Evolutionary conservation across 257 asterid species (phyloP).

Genomic region (Solanum ahanhuiri): DNA sequence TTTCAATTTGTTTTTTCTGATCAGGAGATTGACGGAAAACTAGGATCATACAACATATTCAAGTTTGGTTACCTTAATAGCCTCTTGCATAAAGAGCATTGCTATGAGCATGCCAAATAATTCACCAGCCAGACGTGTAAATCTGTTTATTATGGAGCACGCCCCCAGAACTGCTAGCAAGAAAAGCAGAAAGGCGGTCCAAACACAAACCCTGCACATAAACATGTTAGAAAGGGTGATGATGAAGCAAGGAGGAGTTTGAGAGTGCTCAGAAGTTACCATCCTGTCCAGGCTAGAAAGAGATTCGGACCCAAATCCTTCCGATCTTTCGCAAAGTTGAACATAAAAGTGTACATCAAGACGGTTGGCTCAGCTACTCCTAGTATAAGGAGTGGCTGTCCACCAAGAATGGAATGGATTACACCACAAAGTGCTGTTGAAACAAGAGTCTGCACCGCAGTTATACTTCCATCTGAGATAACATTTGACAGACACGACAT

Average conservation of each 20-base stretch:
- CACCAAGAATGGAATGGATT: conserved; percentile 83
- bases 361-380: conserved; percentile 99
- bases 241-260: conserved; percentile 5
- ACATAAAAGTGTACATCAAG: conserved; percentile 96
- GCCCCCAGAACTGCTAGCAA: conserved; percentile 92
- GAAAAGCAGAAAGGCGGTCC: conserved; percentile 92
- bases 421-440: conserved; percentile 93
- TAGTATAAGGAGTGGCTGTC: conserved; percentile 88
- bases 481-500: not conserved
- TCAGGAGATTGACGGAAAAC: not conserved
- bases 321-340: conserved; percentile 72
- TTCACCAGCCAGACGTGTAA: conserved; percentile 96
- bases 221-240: conserved; percentile 3
- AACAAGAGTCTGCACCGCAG: conserved; percentile 95
- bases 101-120: conserved; percentile 90
- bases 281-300: conserved; percentile 90
- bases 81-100: conserved; percentile 98
- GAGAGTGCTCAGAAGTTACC: conserved; percentile 34
- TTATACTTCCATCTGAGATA: conserved; percentile 68
- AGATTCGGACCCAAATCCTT: conserved; percentile 68
- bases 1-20: not conserved
- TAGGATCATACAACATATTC: not conserved
- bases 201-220: conserved; percentile 78
- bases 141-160: conserved; percentile 85
- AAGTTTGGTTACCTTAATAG: conserved; percentile 64